Evolutionary conservation across 2,329 filamentous ascomycete species (phyloP), one percentile per base, ranked within the genome.

Genomic region (Cercospora nicotianae): DNA sequence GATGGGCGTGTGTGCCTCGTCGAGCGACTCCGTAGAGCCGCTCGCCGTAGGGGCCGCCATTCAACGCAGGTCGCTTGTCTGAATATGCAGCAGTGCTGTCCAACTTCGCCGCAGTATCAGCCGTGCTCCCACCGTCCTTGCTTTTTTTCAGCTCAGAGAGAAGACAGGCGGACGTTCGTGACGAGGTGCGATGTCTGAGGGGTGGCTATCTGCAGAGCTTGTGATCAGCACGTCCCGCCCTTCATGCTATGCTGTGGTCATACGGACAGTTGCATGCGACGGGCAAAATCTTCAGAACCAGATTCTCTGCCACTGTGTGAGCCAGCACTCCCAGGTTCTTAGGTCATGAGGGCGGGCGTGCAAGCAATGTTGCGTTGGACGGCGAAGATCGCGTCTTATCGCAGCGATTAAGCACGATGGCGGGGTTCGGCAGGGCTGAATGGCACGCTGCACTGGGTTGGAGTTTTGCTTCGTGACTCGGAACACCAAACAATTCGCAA

Each of bases 1-100:
- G 45, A 67, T 67, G n/a, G 66, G 63, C 16, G 65, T 67, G 28
- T 65, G 62, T 42, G 69, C 63, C 33, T 68, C 65, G 33, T 65
- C 51, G 39, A 73, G 63, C 5, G 72, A 71, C 59, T 70, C 71
- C 48, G 51, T 48, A 10, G 71, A 70, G 20, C 64, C 31, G 65
- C 51, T 72, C 53, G 71, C 69, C 67, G 73, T 69, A 36, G 59
- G 45, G 51, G 33, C 51, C 60, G 65, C 63, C 63, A 58, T 55
- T 36, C 53, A 48, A 30, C 28, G 66, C 45, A 9, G 23, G 12
- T 55, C 23, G 48, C 23, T 55, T n/a, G 23, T 26, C 23, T 26
- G 48, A 28, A 16, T 55, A 28, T 55, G 48, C 48, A 28, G 23
- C 48, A 16, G 6, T 30, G 7, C 28, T 26, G 10, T 55, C 20